Conservation (phyloP, 2,329 filamentous ascomycete genomes). For the Neopestalotiopsis sp. region DNA sequence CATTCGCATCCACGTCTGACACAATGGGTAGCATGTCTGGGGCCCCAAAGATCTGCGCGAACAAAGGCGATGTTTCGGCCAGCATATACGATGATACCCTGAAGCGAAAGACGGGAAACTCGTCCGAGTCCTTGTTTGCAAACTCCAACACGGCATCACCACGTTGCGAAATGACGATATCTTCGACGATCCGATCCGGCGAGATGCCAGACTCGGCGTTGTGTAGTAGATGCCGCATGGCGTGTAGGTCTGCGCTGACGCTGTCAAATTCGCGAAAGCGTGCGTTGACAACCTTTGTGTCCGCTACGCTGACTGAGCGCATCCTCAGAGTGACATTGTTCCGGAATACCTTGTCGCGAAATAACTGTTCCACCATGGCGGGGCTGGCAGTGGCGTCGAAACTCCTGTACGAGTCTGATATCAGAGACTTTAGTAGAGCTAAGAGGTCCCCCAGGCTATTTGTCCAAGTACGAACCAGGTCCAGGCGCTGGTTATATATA, state of each 20-base stretch:
- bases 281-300: conserved; percentile 47
- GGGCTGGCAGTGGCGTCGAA: conserved; percentile 50
- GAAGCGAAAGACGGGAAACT: conserved; percentile 50
- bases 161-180: conserved; percentile 48
- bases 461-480: conserved; percentile 51
- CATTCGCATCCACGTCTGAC: not conserved
- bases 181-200: conserved; percentile 44
- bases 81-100: conserved; percentile 57
- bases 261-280: conserved; percentile 54
- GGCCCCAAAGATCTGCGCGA: conserved; percentile 51
- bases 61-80: conserved; percentile 57
- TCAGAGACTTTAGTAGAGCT: conserved; percentile 45
- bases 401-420: conserved; percentile 51
- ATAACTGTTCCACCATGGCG: conserved; percentile 48
- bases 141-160: conserved; percentile 61
- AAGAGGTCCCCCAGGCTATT: conserved; percentile 46
- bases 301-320: conserved; percentile 50
- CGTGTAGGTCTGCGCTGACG: conserved; percentile 47
- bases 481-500: conserved; percentile 41
- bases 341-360: conserved; percentile 48
- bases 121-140: conserved; percentile 45
- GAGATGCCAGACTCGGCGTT: conserved; percentile 47
- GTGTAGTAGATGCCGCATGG: conserved; percentile 47
- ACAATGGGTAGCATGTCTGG: not conserved
- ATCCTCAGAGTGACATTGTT: conserved; percentile 49